phyloP scores from a whole-genome alignment of 768 basidiomycete genomes.

The Fibroporia radiculosa region DNA sequence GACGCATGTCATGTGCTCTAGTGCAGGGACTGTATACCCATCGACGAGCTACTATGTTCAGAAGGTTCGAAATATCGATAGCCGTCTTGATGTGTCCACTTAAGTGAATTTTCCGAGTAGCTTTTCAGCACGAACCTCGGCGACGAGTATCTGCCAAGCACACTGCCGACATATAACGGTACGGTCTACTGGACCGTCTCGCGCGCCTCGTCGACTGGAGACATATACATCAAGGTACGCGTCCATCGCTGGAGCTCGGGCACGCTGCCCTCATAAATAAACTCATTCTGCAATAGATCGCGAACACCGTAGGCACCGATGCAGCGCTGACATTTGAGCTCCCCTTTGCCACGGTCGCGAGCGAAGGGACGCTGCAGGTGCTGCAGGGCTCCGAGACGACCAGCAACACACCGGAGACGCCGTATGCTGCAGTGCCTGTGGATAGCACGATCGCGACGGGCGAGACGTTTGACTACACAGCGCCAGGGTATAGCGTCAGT shows the following conservation, averaged over 20 bases:
- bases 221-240: conserved; percentile 53
- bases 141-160: conserved; percentile 56
- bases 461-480: conserved; percentile 45
- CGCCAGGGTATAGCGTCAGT: conserved; percentile 39
- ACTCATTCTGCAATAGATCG: conserved; percentile 31
- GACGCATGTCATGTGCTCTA: conserved; percentile 17
- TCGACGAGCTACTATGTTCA: conserved; percentile 60
- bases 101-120: conserved; percentile 23
- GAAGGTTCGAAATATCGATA: conserved; percentile 37
- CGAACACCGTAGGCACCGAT: conserved; percentile 38
- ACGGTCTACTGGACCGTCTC: conserved; percentile 59
- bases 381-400: conserved; percentile 40
- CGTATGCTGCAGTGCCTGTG: conserved; percentile 39
- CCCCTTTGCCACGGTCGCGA: conserved; percentile 42
- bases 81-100: background rate
- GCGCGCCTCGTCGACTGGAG: conserved; percentile 21
- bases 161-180: conserved; percentile 38
- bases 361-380: conserved; percentile 38
- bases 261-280: background rate
- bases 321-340: conserved; percentile 43
- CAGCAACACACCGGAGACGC: conserved; percentile 48
- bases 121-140: conserved; percentile 58
- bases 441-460: conserved; percentile 39
- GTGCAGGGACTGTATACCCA: conserved; percentile 44
- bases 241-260: background rate